Conservation (phyloP, 2,329 filamentous ascomycete species). For the Beauveria sp. region DNA sequence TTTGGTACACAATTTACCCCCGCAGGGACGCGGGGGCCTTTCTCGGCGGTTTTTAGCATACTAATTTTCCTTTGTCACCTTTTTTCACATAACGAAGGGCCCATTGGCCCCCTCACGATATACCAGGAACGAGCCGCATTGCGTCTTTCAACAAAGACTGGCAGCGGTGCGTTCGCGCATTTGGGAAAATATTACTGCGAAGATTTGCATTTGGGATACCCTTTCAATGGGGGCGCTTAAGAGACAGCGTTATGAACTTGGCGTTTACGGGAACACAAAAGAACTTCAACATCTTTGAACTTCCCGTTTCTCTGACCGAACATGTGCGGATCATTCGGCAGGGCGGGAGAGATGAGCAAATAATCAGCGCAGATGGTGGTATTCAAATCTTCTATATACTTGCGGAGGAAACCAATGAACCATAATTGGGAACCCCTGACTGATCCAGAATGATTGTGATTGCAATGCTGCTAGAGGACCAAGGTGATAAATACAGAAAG, state of each 20-base stretch:
- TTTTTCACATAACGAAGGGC: slow-evolving; percentile 17
- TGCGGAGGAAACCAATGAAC: slow-evolving; percentile 1
- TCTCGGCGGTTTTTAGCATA: slow-evolving; percentile 24
- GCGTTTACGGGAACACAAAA: slow-evolving; percentile 38
- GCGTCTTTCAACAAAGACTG: slow-evolving; percentile 43
- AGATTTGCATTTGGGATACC: slow-evolving; percentile 35
- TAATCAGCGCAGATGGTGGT: slow-evolving; percentile 7
- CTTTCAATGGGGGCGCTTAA: slow-evolving; percentile 23
- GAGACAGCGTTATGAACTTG: slow-evolving; percentile 21
- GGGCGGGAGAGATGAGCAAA: slow-evolving; percentile 16
- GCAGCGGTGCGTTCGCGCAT: slow-evolving; percentile 28
- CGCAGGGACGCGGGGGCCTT: slow-evolving; percentile 23
- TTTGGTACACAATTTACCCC: slow-evolving; percentile 19
- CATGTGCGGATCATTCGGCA: slow-evolving; percentile 26
- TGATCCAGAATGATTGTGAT: neutral
- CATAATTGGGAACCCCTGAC: neutral
- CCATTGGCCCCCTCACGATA: slow-evolving; percentile 20
- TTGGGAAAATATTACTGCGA: slow-evolving; percentile 21
- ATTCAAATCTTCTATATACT: neutral
- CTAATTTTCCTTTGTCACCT: slow-evolving; percentile 19
- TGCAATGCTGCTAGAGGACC: neutral
- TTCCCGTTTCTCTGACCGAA: slow-evolving; percentile 25
- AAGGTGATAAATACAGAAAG: neutral
- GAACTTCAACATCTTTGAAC: slow-evolving; percentile 42
- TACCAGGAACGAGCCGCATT: slow-evolving; percentile 28